phyloP scores from a whole-genome alignment of 2,329 filamentous ascomycete genomes.

The Pseudocercospora pini-densiflorae region DNA sequence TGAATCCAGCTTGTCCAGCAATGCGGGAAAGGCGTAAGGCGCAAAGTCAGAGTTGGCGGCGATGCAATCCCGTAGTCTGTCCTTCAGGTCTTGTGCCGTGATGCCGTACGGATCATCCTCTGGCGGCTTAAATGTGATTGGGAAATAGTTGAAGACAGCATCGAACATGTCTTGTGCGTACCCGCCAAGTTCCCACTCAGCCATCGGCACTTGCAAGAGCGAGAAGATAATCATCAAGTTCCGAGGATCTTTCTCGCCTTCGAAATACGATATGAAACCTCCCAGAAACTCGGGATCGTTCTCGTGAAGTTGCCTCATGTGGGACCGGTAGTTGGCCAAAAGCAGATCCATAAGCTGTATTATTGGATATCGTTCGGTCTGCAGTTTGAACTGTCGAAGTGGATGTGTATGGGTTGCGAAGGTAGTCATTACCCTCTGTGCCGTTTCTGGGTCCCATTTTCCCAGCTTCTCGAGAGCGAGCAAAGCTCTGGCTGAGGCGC shows the following conservation, averaged over 20 bases:
- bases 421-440: slow-evolving; percentile 58
- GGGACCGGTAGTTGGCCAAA: slow-evolving; percentile 64
- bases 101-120: slow-evolving; percentile 73
- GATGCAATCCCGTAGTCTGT: slow-evolving; percentile 66
- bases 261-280: slow-evolving; percentile 67
- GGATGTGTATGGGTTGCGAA: slow-evolving; percentile 58
- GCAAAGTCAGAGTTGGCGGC: slow-evolving; percentile 66
- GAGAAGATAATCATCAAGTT: slow-evolving; percentile 75
- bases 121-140: slow-evolving; percentile 71
- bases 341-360: slow-evolving; percentile 65
- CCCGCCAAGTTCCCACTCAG: slow-evolving; percentile 67
- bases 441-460: slow-evolving; percentile 63
- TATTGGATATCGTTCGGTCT: slow-evolving; percentile 64
- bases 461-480: slow-evolving; percentile 63
- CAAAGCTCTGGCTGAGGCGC: slow-evolving; percentile 63
- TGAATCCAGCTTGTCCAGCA: slow-evolving; percentile 72
- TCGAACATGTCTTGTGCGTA: slow-evolving; percentile 68
- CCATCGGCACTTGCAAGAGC: slow-evolving; percentile 67
- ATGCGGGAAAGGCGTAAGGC: slow-evolving; percentile 68
- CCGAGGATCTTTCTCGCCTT: slow-evolving; percentile 70
- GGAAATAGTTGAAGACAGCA: slow-evolving; percentile 73
- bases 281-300: slow-evolving; percentile 59
- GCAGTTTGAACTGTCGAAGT: slow-evolving; percentile 65
- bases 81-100: slow-evolving; percentile 70
- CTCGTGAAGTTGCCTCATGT: slow-evolving; percentile 61